Base-by-base conservation (phyloP, 148 eudicot species). In the Camellia japonica region DNA sequence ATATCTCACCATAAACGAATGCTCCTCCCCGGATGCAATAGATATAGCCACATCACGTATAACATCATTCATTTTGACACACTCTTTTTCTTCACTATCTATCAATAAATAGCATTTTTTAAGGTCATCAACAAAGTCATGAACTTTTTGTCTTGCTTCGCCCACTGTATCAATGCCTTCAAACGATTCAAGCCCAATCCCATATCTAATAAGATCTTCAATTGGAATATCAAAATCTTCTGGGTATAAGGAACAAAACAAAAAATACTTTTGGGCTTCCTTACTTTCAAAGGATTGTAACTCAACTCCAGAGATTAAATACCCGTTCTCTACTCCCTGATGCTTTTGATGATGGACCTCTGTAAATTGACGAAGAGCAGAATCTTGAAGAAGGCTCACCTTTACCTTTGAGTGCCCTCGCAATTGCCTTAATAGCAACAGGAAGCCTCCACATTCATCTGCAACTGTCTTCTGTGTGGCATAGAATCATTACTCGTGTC, bases 61-160 rank as follows among this genome's bases (percentile, higher is more conserved):
- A 16, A 82, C 73, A 74, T 82, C 84, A 74, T 83, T 82, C 70
- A 83, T 14, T 55, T 83, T 68, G 2, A 78, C 64, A 30, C 6
- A 52, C n/a, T 13, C n/a, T 13, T 18, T 30, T 30, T 30, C 11
- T 30, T 30, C 44, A 7, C 61, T n/a, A 8, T 55, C 59, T 2
- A 82, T 43, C 42, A 23, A 30, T 15, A 83, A 47, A 15, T 18
- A 78, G 51, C 74, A 79, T 8, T 6, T 52, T 65, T 23, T 79
- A 6, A 83, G 73, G 6, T 11, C 20, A 59, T 42, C 70, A 12
- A 58, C 41, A 4, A 66, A 43, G 1, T 60, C 38, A 42, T 9
- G 38, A 7, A 66, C 75, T 30, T 69, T 73, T 7, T 68, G 4
- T 74, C 79, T 68, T 15, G 70, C 62, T 67, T 19, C 19, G 11